Evolutionary conservation across 2,329 filamentous ascomycete species (phyloP), one percentile per base, ranked within the genome.

Genomic region (Coniella vitis): DNA sequence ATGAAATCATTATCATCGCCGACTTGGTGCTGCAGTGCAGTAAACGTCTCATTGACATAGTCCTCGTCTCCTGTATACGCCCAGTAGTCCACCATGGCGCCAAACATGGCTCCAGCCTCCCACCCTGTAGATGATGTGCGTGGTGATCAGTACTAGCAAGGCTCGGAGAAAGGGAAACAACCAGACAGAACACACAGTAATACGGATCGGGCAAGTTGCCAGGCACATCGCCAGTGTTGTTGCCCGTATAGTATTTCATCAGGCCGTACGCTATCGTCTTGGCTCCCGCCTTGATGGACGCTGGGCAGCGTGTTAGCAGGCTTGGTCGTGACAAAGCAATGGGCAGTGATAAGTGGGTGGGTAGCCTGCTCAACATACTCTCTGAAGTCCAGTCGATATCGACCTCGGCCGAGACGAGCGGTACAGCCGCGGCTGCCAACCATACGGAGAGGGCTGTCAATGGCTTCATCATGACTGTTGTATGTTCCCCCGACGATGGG

Each of bases 91-190:
- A 85, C 74, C 55, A 83, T 61, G 1, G 77, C 75, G 58, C 79
- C 76, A 69, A 82, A 83, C 68, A 85, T 69, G 32, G 76, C 74
- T 88, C 81, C 79, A 9, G 79, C 80, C 61, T 87, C 80, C 84
- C 84, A 88, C 84, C 84, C 72, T 5, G 71, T 74, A 51, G 68
- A 70, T 34, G 10, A 2, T 13, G 5, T 29, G 25, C n/a, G 10
- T 29, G 10, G 5, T 16, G 10, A 16, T 68, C 68, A 75, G 57
- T 76, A 74, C 56, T 74, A 37, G n/a, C 35, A 4, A 19, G 8
- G 35, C 17, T 70, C 7, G 45, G 34, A 16, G 16, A 16, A 19
- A 10, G 17, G 4, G 37, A 20, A 31, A 55, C 72, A 70, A 13
- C 68, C 62, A 16, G 1, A 8, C 4, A 19, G 39, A 25, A 60